Percentiles rank a stretch among this genome's conserved stretches.
These are phyloP conservation scores for Myriosclerotinia scirpicola DNA, from an alignment of 2,329 filamentous ascomycete genomes.

Conservation along the genomic window DNA sequence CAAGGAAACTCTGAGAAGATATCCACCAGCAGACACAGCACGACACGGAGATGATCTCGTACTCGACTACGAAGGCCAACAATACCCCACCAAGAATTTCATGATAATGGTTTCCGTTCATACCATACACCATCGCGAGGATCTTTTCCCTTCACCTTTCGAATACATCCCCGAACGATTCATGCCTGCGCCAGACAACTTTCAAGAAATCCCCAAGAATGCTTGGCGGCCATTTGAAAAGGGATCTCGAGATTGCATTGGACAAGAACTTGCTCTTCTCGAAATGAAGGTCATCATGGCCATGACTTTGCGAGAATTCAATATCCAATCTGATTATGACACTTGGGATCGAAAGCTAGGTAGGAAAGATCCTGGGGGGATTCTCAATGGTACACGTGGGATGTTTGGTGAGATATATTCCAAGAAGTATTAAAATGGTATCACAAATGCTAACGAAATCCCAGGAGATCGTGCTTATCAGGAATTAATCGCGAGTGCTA, in stretches of 20 bases:
- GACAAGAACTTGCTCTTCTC: slow-evolving; percentile 53
- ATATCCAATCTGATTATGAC: slow-evolving; percentile 23
- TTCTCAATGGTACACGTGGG: slow-evolving; percentile 27
- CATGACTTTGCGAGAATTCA: slow-evolving; percentile 35
- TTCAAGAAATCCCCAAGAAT: slow-evolving; percentile 37
- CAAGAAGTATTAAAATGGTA: background rate
- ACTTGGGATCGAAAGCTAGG: slow-evolving; percentile 29
- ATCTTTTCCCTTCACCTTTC: slow-evolving; percentile 45
- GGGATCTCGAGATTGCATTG: slow-evolving; percentile 56
- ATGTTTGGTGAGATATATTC: slow-evolving; percentile 24
- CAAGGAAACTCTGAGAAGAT: slow-evolving; percentile 33
- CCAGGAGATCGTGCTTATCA: slow-evolving; percentile 28
- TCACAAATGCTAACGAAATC: background rate
- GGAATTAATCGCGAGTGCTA: slow-evolving; percentile 29
- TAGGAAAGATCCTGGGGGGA: slow-evolving; percentile 27
- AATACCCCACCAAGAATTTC: slow-evolving; percentile 25
- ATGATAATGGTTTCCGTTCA: slow-evolving; percentile 28
- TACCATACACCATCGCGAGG: slow-evolving; percentile 38
- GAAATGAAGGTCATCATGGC: slow-evolving; percentile 51
- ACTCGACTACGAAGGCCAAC: slow-evolving; percentile 10
- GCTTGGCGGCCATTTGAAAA: slow-evolving; percentile 58
- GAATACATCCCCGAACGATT: slow-evolving; percentile 52
- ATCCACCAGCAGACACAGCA: slow-evolving; percentile 29
- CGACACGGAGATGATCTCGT: slow-evolving; percentile 27
- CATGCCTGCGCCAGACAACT: slow-evolving; percentile 40